Evolutionary conservation across 805 yeast species (phyloP).

Genomic region (Danielia oregonensis): DNA sequence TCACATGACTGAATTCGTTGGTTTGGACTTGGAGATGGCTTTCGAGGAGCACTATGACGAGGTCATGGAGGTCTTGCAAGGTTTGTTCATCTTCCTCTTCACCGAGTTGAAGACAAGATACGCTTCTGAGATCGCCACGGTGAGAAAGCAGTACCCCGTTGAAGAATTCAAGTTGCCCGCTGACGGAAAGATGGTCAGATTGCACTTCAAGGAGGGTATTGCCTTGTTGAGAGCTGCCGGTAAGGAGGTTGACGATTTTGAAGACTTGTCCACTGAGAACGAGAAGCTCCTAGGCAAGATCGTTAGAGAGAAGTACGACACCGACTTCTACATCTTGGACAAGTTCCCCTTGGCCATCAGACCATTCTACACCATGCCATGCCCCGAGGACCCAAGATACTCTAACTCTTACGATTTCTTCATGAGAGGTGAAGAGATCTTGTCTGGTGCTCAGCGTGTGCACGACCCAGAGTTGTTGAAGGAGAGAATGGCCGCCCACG

Average conservation of each 20-base stretch:
- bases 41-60: constrained; percentile 98
- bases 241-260: constrained; percentile 79
- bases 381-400: constrained; percentile 83
- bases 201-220: constrained; percentile 90
- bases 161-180: constrained; percentile 95
- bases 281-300: constrained; percentile 90
- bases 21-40: constrained; percentile 96
- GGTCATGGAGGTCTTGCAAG: constrained; percentile 59
- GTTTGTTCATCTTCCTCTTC: constrained; percentile 85
- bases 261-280: constrained; percentile 89
- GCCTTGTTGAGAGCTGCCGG: constrained; percentile 83
- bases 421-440: constrained; percentile 99
- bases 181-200: constrained; percentile 88
- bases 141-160: constrained; percentile 93
- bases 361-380: constrained; percentile 99
- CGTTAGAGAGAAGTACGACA: constrained; percentile 90
- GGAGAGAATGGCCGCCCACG: constrained; percentile 81
- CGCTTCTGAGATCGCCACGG: constrained; percentile 79
- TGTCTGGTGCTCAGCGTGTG: constrained; percentile 99
- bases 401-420: constrained; percentile 98
- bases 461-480: constrained; percentile 85
- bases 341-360: constrained; percentile 95
- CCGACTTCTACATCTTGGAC: constrained; percentile 97
- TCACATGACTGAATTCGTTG: constrained; percentile 98
- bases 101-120: constrained; percentile 75